A percentile compares a stretch with the other conserved stretches of the same genome.
These are phyloP conservation scores for Starmerella floris DNA, from an alignment of 805 yeast genomes.

Conservation along the genomic window DNA sequence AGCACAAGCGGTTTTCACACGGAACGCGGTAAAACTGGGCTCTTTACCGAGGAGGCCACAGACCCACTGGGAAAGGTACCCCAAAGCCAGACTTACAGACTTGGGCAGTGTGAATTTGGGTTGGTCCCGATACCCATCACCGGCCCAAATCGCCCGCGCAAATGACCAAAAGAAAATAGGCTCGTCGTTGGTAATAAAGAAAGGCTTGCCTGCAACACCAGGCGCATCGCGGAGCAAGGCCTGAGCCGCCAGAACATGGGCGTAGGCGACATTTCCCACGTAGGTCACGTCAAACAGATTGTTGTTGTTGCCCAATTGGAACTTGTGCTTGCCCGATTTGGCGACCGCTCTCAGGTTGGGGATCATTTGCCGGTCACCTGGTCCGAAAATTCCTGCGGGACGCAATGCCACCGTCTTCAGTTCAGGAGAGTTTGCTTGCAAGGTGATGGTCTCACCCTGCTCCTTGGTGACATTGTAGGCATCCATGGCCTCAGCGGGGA, in stretches of 20 bases:
- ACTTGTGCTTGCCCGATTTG: conserved; percentile 69
- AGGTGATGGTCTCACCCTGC: conserved; percentile 69
- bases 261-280: conserved; percentile 96
- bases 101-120: conserved; percentile 54
- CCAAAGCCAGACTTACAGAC: conserved; percentile 67
- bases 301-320: conserved; percentile 88
- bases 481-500: conserved; percentile 86
- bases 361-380: conserved; percentile 92
- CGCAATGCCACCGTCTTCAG: conserved; percentile 75
- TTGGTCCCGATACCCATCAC: conserved; percentile 73
- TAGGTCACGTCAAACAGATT: conserved; percentile 94
- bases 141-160: conserved; percentile 94
- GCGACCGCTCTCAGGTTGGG: conserved; percentile 85
- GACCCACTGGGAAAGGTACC: conserved; percentile 65
- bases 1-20: conserved; percentile 87
- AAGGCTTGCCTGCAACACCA: conserved; percentile 67
- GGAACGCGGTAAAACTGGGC: conserved; percentile 89
- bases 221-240: conserved; percentile 39
- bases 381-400: conserved; percentile 98
- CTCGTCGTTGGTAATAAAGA: conserved; percentile 82
- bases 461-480: conserved; percentile 94
- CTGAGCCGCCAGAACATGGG: conserved; percentile 86
- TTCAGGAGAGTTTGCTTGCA: conserved; percentile 51
- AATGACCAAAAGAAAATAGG: conserved; percentile 96
- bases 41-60: conserved; percentile 64